Percentiles rank a stretch among this genome's conserved stretches.
Evolutionary conservation across 805 yeast species (phyloP).

Genomic region (Pichia phayaonensis): DNA sequence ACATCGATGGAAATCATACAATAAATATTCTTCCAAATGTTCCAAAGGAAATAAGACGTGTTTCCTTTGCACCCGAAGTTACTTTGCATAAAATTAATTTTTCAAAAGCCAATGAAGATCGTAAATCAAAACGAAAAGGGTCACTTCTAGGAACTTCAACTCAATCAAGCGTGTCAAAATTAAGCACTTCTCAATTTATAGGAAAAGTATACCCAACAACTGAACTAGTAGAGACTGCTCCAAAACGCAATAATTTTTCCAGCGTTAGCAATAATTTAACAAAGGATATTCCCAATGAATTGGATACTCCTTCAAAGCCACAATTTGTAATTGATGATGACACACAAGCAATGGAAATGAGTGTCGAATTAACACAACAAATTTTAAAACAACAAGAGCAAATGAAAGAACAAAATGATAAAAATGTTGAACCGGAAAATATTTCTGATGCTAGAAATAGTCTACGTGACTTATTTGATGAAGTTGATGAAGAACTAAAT

Average conservation of each 20-base stretch:
- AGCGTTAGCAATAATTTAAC: neutral
- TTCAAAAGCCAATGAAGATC: conserved; percentile 6
- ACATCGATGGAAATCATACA: conserved; percentile 28
- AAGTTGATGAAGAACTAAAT: conserved; percentile 3
- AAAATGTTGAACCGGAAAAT: neutral
- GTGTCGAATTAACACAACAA: conserved; percentile 20
- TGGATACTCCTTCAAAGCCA: neutral
- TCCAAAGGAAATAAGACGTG: conserved; percentile 39
- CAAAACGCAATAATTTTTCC: neutral
- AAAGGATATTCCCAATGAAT: conserved; percentile 1
- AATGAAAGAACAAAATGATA: conserved; percentile 4
- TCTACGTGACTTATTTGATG: conserved; percentile 10
- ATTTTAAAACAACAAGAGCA: conserved; percentile 12
- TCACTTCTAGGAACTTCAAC: conserved; percentile 2
- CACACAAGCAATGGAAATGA: conserved; percentile 25
- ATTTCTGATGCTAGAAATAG: conserved; percentile 1
- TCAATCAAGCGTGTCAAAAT: neutral
- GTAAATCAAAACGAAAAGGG: conserved; percentile 4
- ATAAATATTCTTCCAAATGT: conserved; percentile 30
- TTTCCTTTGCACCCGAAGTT: conserved; percentile 72
- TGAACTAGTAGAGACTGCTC: neutral
- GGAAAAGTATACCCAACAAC: neutral
- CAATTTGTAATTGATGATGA: conserved; percentile 18
- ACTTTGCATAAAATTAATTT: conserved; percentile 43
- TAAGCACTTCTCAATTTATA: conserved; percentile 4